phyloP scores from a whole-genome alignment of 2,329 filamentous ascomycete genomes.

The Aspergillus awamori region DNA sequence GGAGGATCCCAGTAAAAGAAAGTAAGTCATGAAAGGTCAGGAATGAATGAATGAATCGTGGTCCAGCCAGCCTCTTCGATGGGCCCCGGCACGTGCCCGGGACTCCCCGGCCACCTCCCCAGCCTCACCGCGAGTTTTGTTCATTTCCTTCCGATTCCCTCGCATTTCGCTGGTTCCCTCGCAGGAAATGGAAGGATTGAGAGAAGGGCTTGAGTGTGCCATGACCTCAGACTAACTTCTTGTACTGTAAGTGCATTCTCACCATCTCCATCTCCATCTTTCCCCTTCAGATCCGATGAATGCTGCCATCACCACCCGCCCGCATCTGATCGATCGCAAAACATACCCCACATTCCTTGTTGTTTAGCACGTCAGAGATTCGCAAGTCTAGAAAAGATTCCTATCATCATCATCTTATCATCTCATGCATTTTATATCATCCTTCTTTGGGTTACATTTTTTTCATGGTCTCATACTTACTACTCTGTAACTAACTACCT shows the following conservation, averaged over 20 bases:
- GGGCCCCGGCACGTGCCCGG: slow-evolving; percentile 16
- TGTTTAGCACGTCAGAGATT: slow-evolving; percentile 11
- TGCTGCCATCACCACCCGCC: not conserved
- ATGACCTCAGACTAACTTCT: no score
- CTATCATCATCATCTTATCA: not conserved
- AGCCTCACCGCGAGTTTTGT: slow-evolving; percentile 20
- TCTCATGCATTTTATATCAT: no score
- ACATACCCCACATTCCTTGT: slow-evolving; percentile 11
- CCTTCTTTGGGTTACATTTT: no score
- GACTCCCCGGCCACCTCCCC: slow-evolving; percentile 10
- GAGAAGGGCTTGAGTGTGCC: no score
- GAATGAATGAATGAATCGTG: no score
- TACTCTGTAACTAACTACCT: no score
- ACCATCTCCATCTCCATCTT: not conserved
- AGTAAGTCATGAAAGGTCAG: no score
- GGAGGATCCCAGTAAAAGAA: no score
- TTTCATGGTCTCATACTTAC: no score
- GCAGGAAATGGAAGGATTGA: not conserved
- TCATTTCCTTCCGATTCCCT: not conserved
- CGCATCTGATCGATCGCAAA: not conserved
- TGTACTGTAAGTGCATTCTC: no score
- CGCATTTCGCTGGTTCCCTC: not conserved
- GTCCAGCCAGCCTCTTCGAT: slow-evolving; percentile 14
- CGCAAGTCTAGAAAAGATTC: no score
- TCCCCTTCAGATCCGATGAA: not conserved